Percentiles rank a stretch among this genome's conserved stretches.
Evolutionary conservation across 441 rosid species (phyloP).

Genomic region (Gossypium schwendimanii): DNA sequence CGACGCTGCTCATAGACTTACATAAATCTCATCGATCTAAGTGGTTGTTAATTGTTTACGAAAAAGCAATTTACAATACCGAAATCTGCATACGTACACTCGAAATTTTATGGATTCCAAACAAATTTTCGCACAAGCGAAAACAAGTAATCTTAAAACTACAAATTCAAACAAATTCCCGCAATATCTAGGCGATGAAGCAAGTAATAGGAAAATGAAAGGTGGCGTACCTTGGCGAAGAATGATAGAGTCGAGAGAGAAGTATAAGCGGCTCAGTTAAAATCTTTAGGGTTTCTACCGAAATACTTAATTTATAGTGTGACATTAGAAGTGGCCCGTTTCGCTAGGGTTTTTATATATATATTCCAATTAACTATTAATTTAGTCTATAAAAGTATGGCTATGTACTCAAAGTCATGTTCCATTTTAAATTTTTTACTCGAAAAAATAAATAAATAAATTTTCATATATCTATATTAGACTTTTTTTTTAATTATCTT

Average conservation of each 20-base stretch:
- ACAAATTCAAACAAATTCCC: neutral
- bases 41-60: neutral
- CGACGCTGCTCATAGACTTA: neutral
- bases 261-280: neutral
- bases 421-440: too few species aligned
- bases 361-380: neutral
- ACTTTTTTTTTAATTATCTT: too few species aligned
- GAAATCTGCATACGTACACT: neutral
- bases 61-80: neutral
- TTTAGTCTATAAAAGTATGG: neutral
- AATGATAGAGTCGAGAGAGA: neutral
- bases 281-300: neutral
- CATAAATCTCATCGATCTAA: neutral
- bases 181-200: neutral
- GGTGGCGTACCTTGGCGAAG: neutral
- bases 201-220: neutral
- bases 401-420: too few species aligned
- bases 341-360: neutral
- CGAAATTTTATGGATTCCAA: neutral
- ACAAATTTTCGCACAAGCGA: neutral
- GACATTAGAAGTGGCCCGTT: neutral
- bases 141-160: neutral
- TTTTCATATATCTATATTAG: too few species aligned
- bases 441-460: too few species aligned
- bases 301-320: neutral